phyloP scores from a whole-genome alignment of 2,329 filamentous ascomycete species.

The Fusarium euwallaceae region DNA sequence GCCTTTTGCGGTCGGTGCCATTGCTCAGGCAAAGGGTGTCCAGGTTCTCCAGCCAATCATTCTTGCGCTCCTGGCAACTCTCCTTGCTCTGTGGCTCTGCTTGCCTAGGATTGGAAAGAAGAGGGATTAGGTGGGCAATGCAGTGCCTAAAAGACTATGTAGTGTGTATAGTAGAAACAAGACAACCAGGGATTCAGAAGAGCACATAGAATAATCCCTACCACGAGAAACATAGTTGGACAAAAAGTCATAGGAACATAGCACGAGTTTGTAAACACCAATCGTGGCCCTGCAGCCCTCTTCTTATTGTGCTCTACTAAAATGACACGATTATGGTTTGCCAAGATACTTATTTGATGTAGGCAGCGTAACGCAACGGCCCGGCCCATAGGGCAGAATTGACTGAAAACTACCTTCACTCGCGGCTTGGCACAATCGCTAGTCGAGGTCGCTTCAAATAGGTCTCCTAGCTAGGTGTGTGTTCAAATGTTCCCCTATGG shows the following conservation, averaged over 20 bases:
- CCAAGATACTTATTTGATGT: background rate
- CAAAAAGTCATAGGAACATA: background rate
- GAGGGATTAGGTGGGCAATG: conserved; percentile 46
- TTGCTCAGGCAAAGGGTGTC: conserved; percentile 70
- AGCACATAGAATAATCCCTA: background rate
- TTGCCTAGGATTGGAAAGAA: conserved; percentile 59
- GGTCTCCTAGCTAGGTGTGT: background rate
- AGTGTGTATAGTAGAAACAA: background rate
- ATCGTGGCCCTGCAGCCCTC: background rate
- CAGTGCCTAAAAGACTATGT: background rate
- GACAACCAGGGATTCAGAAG: background rate
- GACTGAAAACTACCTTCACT: background rate
- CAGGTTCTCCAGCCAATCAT: conserved; percentile 69
- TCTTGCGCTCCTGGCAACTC: conserved; percentile 61
- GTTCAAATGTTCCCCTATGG: background rate
- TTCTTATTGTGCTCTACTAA: background rate
- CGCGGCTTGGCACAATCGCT: background rate
- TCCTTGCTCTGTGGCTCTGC: conserved; percentile 61
- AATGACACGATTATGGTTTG: background rate
- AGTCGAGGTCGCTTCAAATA: background rate
- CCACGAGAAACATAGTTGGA: background rate
- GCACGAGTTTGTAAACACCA: too few relatives aligned
- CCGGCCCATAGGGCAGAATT: background rate
- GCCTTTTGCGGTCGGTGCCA: conserved; percentile 75
- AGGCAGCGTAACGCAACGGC: background rate